Evolutionary conservation across 1,284 basidiomycete genomes (phyloP), one percentile per base, ranked within the genome.

Genomic region (Austropuccinia psidii): DNA sequence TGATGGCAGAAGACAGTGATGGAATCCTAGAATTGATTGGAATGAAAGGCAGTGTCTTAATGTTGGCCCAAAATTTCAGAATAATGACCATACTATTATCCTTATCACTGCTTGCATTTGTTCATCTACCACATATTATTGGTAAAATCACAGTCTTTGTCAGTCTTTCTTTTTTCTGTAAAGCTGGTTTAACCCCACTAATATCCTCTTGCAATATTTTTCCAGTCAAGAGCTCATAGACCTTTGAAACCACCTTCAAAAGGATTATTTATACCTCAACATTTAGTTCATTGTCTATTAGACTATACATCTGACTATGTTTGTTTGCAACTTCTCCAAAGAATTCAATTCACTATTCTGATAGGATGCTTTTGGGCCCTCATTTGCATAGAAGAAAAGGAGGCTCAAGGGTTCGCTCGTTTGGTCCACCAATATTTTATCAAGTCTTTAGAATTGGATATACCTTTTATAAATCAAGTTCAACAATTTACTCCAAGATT

Each of bases 51-150:
- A 61, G 58, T 41, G 21, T 61, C 35, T 61, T 37, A 37, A 61
- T 61, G 58, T 61, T 61, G 58, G 58, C 35, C 5, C 58, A 61
- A 33, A 61, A 61, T 41, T 31, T 61, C 15, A 37, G 58, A n/a
- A n/a, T 61, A 21, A 61, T 61, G 58, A 61, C 58, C 17, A 9
- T 61, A n/a, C 29, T 61, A 21, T 41, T 61, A 21, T 61, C 58
- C 9, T 21, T 41, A 37, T 39, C 33, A 19, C 27, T 61, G 11
- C 41, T 61, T 24, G 58, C 58, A 39, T 61, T 61, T 61, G 58
- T 61, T 41, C 58, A 61, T 61, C 19, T 61, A 61, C 58, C 58
- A n/a, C 37, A 61, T 61, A 29, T 61, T 24, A 41, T 61, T 61
- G 58, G 58, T 24, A 61, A 61, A 33, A 61, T 61, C 41, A 37